Conservation (phyloP, 768 basidiomycete genomes). For the Trametes meyenii region DNA sequence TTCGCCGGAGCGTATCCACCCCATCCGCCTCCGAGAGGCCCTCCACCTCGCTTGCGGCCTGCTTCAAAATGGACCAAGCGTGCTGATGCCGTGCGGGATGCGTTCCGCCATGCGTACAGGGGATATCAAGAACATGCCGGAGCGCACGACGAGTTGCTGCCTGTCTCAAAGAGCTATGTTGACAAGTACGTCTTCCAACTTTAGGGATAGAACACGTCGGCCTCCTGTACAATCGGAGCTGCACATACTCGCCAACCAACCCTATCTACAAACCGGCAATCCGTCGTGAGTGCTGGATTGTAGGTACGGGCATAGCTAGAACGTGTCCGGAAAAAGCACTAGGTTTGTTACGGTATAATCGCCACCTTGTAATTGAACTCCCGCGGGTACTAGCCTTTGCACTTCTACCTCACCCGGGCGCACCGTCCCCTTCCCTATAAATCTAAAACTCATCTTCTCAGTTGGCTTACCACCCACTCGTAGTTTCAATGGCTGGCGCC, state of each 20-base stretch:
- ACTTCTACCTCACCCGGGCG: no score
- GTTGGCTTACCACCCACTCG: neutral
- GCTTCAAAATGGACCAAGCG: slow-evolving; percentile 51
- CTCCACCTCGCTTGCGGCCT: neutral
- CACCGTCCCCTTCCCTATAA: no score
- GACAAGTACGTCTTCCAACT: slow-evolving; percentile 49
- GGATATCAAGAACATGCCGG: slow-evolving; percentile 64
- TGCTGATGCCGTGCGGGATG: slow-evolving; percentile 58
- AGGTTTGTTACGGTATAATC: no score
- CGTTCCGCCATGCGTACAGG: slow-evolving; percentile 68
- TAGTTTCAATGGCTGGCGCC: slow-evolving; percentile 79
- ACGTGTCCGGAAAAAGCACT: no score
- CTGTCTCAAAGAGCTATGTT: slow-evolving; percentile 47
- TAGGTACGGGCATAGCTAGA: no score
- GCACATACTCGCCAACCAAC: no score
- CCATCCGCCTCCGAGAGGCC: neutral
- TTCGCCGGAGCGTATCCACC: neutral
- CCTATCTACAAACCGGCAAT: no score
- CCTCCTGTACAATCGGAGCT: no score
- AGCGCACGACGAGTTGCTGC: slow-evolving; percentile 63
- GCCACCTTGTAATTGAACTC: no score
- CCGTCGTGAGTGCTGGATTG: no score
- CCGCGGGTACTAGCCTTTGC: no score
- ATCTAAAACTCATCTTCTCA: no score
- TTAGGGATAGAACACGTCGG: neutral